Percentiles rank a stretch among this genome's conserved stretches.
Conservation (phyloP, 2,329 filamentous ascomycete genomes). For the Penicillium sp. region DNA sequence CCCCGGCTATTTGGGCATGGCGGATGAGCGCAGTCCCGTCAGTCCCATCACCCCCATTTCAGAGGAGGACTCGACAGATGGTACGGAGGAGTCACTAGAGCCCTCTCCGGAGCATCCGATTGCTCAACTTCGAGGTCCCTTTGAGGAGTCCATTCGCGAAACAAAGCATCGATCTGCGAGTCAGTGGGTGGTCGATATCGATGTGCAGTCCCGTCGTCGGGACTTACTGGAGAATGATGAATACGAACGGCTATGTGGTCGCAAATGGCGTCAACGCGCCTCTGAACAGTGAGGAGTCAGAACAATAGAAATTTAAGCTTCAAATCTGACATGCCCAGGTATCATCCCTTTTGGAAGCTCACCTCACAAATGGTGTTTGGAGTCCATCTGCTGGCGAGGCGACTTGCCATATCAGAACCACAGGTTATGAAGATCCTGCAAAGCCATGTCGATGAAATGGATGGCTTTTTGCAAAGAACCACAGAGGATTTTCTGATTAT, state of each 20-base stretch:
- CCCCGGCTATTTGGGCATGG: background rate
- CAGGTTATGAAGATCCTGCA: slow-evolving; percentile 89
- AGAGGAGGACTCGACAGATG: background rate
- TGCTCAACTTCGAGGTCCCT: slow-evolving; percentile 44
- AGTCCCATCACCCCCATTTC: slow-evolving; percentile 1
- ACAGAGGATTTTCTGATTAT: slow-evolving; percentile 82
- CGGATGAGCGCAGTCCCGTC: background rate
- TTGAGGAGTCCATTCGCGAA: slow-evolving; percentile 48
- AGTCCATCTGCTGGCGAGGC: slow-evolving; percentile 80
- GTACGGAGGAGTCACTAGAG: slow-evolving; percentile 2
- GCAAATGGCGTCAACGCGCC: slow-evolving; percentile 72
- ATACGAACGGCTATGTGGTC: slow-evolving; percentile 69
- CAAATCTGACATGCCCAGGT: slow-evolving; percentile 42
- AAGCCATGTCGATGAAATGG: slow-evolving; percentile 88
- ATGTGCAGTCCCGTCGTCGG: slow-evolving; percentile 56
- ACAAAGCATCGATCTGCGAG: slow-evolving; percentile 25
- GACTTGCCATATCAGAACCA: slow-evolving; percentile 81
- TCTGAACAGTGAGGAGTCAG: slow-evolving; percentile 53
- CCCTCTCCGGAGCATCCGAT: slow-evolving; percentile 41
- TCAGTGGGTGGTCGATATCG: slow-evolving; percentile 35
- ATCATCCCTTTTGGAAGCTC: slow-evolving; percentile 87
- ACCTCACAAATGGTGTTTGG: slow-evolving; percentile 92
- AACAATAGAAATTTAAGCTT: background rate
- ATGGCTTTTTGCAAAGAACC: slow-evolving; percentile 82
- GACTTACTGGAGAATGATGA: slow-evolving; percentile 66